Evolutionary conservation across 202 grass and related monocot genomes (phyloP).

Genomic region (Cymbopogon flexuosus): DNA sequence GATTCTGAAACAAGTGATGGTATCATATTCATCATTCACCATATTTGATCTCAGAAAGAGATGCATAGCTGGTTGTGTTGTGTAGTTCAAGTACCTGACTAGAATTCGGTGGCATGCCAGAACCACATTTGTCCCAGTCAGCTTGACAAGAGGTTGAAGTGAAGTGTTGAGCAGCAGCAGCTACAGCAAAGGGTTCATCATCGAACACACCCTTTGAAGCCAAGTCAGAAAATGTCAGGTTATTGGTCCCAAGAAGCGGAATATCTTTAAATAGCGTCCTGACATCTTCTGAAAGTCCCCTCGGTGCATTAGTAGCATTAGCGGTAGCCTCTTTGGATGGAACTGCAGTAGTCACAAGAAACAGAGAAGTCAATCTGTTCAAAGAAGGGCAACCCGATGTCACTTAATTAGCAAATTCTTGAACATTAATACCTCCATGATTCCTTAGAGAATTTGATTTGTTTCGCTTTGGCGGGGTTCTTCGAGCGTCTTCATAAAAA

Average conservation of each 20-base stretch:
- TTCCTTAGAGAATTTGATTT: conserved; percentile 7
- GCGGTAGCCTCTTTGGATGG: not conserved
- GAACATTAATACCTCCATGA: not conserved
- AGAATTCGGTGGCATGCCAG: not conserved
- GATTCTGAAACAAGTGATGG: not conserved
- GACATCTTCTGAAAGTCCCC: not conserved
- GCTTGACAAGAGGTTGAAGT: not conserved
- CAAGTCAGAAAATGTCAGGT: conserved; percentile 13
- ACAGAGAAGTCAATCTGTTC: no score
- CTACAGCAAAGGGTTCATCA: not conserved
- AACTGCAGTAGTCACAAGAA: not conserved
- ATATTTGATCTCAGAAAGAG: not conserved
- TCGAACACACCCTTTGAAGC: not conserved
- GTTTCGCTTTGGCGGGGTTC: conserved; percentile 37
- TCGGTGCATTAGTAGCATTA: not conserved
- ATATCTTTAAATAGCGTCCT: not conserved
- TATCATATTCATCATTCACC: not conserved
- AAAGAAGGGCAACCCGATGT: no score
- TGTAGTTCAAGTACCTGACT: not conserved
- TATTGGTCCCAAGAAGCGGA: conserved; percentile 17
- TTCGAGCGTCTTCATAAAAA: conserved; percentile 34
- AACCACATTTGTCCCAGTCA: not conserved
- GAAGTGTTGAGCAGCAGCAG: not conserved
- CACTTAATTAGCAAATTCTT: not conserved
- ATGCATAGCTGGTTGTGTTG: not conserved